Percentiles rank a stretch among this genome's conserved stretches.
Conservation (phyloP, 306 rosid genomes). For the Carpinus fangiana region DNA sequence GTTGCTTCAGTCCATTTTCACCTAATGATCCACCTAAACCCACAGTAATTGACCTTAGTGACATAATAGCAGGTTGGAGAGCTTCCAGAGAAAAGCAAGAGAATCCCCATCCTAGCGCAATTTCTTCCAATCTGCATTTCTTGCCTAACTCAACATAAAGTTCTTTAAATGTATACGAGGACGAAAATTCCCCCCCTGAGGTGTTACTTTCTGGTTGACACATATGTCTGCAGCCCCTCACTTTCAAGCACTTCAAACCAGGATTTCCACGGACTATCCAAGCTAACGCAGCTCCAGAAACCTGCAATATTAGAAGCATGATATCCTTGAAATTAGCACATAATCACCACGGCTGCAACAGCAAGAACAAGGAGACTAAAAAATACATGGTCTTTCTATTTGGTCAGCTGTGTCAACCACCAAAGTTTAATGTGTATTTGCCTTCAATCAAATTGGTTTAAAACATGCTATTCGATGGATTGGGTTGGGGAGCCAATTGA, state of each 20-base stretch:
- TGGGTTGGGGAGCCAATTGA: too few relatives aligned
- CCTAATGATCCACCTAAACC: slow-evolving; percentile 73
- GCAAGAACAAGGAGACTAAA: slow-evolving; percentile 5
- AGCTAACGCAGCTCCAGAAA: slow-evolving; percentile 65
- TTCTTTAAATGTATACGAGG: slow-evolving; percentile 37
- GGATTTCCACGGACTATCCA: slow-evolving; percentile 47
- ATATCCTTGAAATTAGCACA: slow-evolving; percentile 10
- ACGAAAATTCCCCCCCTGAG: slow-evolving; percentile 36
- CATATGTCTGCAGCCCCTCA: slow-evolving; percentile 61
- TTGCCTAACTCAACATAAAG: slow-evolving; percentile 46
- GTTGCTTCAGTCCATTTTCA: slow-evolving; percentile 54
- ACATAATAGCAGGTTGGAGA: slow-evolving; percentile 58
- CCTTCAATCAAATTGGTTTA: slow-evolving; percentile 15
- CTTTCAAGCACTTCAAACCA: slow-evolving; percentile 58
- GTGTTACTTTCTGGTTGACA: slow-evolving; percentile 32
- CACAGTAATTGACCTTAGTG: slow-evolving; percentile 52
- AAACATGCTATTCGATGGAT: background rate
- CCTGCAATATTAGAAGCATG: slow-evolving; percentile 42
- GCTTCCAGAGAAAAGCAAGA: slow-evolving; percentile 58
- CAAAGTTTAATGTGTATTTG: slow-evolving; percentile 16
- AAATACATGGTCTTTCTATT: background rate
- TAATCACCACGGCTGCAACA: slow-evolving; percentile 19
- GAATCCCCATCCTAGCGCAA: slow-evolving; percentile 82
- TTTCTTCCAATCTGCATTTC: slow-evolving; percentile 59
- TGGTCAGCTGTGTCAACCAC: slow-evolving; percentile 14